Base-by-base conservation (phyloP, 2,329 filamentous ascomycete genomes). In the Macrophomina pseudophaseolina region DNA sequence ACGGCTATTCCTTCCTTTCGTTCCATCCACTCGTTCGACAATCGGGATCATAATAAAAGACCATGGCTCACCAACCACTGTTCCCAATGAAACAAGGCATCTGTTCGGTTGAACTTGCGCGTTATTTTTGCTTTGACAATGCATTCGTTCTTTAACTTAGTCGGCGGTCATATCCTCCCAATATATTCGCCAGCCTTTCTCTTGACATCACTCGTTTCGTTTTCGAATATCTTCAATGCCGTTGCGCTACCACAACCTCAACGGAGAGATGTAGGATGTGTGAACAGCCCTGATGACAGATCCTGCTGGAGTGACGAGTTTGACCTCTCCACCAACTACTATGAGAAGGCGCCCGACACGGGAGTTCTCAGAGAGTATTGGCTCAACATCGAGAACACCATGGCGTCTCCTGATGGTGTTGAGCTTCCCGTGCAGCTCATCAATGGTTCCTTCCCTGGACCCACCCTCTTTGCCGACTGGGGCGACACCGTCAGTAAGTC, bases 351-450 rank as follows among this genome's bases (percentile, higher is more conserved):
- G 35, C 86, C 86, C 0, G 75, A 78, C 35, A 88, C 87, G 0
- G 84, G 86, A 14, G 82, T 87, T 2, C 86, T 84, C 30, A 79
- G 87, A 12, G 79, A 65, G 38, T 88, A 87, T 68, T 82, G 87
- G 68, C 85, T 87, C 67, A 83, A 80, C 4, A 74, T 88, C 66
- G 84, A 80, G 66, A 81, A 85, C 18, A 83, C 80, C 1, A 73
- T 76, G 40, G 82, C 86, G 59, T 81, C 83, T 0, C 86, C 86
- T 0, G 88, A 89, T 72, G 87, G 88, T 18, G 85, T 87, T 66
- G 74, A 83, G 67, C 81, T 75, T 67, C 65, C 28, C 4, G 51
- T 44, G 7, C 54, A 33, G 5, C 46, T 49, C 32, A 54, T 54
- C 38, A 35, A 53, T 48, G 60, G 46, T 6, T 35, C 23, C 11